Evolutionary conservation across 176 grass and related monocot species (phyloP).

Genomic region (sorghum (Sorghum bicolor)): Sorghum_bicolor_NCBIv3 NC_012873.2:7417501-7418000

Average conservation of each 20-base stretch:
- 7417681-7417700: constrained; percentile 72
- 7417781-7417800: background rate
- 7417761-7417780: background rate
- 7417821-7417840: background rate
- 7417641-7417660: constrained; percentile 58
- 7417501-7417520: background rate
- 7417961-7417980: background rate
- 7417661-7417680: constrained; percentile 59
- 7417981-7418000: background rate
- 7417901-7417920: constrained; percentile 52
- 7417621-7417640: constrained; percentile 52
- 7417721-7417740: background rate
- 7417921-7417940: constrained; percentile 3
- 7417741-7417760: background rate
- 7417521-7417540: background rate
- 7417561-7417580: background rate
- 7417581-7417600: background rate
- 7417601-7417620: constrained; percentile 8
- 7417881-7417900: constrained; percentile 72
- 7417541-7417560: background rate
- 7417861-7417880: constrained; percentile 49
- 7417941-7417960: constrained; percentile 17
- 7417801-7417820: background rate
- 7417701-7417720: constrained; percentile 30
- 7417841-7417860: constrained; percentile 72